Percentiles rank a stretch among this genome's conserved stretches.
phyloP scores from a whole-genome alignment of 1,284 basidiomycete species.

The Ustilago sp. region DNA sequence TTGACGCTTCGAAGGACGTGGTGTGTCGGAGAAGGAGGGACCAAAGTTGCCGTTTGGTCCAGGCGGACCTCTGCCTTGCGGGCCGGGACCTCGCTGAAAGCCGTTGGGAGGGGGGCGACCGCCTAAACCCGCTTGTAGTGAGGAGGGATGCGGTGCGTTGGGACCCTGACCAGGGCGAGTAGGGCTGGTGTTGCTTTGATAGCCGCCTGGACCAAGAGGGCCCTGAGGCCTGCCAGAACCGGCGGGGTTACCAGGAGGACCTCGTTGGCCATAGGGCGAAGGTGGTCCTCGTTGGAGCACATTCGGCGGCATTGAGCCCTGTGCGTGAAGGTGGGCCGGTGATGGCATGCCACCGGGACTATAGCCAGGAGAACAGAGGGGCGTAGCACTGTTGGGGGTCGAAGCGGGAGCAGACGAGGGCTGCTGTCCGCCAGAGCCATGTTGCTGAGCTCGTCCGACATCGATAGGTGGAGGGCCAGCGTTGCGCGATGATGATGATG shows the following conservation, averaged over 20 bases:
- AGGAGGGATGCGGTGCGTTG: conserved; percentile 17
- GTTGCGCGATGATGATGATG: conserved; percentile 20
- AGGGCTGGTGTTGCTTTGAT: conserved; percentile 13
- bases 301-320: conserved; percentile 30
- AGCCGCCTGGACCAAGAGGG: conserved; percentile 6
- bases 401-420: conserved; percentile 18
- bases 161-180: conserved; percentile 12
- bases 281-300: conserved; percentile 47
- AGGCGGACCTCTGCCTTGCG: conserved; percentile 20
- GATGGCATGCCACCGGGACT: conserved; percentile 29
- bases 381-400: conserved; percentile 39
- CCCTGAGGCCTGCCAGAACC: conserved; percentile 11
- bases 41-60: conserved; percentile 26
- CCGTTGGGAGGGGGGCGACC: conserved; percentile 23
- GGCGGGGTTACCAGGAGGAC: conserved; percentile 10
- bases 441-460: conserved; percentile 33
- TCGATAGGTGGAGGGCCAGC: conserved; percentile 40
- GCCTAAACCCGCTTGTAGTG: conserved; percentile 25
- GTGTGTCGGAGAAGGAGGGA: conserved; percentile 51
- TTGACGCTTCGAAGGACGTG: conserved; percentile 43
- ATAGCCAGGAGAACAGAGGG: conserved; percentile 41
- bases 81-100: conserved; percentile 16
- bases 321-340: conserved; percentile 10
- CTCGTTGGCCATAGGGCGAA: conserved; percentile 25
- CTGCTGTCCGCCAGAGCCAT: conserved; percentile 7